Conservation (phyloP, 352 stramenopile genomes). For the Phytophthora citricola region DNA sequence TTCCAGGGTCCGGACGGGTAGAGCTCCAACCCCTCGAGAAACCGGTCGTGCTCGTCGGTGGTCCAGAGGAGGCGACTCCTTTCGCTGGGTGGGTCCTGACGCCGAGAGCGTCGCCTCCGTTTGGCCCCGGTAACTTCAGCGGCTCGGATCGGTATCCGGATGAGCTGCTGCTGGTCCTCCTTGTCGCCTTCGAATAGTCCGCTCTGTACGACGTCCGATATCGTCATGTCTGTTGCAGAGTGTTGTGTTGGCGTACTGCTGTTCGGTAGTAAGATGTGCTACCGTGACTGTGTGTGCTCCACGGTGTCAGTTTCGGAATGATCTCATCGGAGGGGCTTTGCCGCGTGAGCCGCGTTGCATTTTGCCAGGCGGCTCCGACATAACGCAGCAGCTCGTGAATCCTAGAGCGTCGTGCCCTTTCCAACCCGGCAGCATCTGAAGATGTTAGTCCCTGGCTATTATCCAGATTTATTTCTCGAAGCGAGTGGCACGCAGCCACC, state of each 20-base stretch:
- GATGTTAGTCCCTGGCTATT: conserved; percentile 33
- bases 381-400: not conserved
- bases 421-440: conserved; percentile 21
- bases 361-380: conserved; percentile 24
- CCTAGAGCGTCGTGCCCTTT: conserved; percentile 12
- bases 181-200: conserved; percentile 25
- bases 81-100: conserved; percentile 25
- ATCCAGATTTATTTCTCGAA: conserved; percentile 36
- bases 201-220: conserved; percentile 30
- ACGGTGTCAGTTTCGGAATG: conserved; percentile 26
- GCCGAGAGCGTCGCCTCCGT: conserved; percentile 19
- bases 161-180: conserved; percentile 31
- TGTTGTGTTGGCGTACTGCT: not conserved
- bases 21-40: conserved; percentile 45
- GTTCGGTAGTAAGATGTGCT: not conserved
- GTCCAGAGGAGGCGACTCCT: conserved; percentile 39
- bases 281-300: conserved; percentile 11
- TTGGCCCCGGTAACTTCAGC: conserved; percentile 9
- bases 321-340: not conserved
- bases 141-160: conserved; percentile 28
- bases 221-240: conserved; percentile 23
- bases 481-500: conserved; percentile 17
- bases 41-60: conserved; percentile 44
- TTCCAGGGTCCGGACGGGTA: conserved; percentile 42
- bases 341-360: conserved; percentile 12